Evolutionary conservation across 139 green algal species (phyloP), one percentile per base, ranked within the genome.

Genomic region (Chlamydomonas schloesseri): DNA sequence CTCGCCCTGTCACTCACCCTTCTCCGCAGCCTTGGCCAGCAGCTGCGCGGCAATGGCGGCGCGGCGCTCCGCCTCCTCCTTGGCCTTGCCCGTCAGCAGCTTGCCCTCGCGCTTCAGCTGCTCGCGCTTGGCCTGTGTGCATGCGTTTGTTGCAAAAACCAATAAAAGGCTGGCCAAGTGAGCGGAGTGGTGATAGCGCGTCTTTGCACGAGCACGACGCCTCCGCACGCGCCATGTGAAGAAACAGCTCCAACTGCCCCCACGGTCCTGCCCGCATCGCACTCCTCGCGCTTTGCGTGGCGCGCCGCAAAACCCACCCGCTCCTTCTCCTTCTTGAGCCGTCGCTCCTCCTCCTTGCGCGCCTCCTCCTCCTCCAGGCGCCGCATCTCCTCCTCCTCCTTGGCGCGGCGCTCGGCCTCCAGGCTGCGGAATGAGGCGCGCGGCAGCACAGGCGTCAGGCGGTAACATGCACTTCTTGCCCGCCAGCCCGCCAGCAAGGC

Each of bases 41-140:
- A 99, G 88, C 93, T 99, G 95, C 71, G 97, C 95, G 14, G 96
- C 88, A 42, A 97, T 92, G 33, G 93, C 93, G 0, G 94, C 96
- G 83, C 98, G 88, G 28, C 96, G 92, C 89, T 97, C 93, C 29
- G 95, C 94, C 91, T 99, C 97, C 69, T 95, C 94, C 95, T 99
- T 99, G 84, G 95, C 93, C 90, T 98, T 98, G 87, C 94, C 95
- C 17, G 93, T 98, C 36, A 98, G 93, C 86, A 98, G 91, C 90
- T 97, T 97, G 68, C 96, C 96, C 89, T 97, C 91, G 50, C 92
- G 93, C 87, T 97, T 98, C 23, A 98, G 89, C 90, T 98, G 91
- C 90, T 93, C 94, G 36, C 90, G 93, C 87, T 94, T 88, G 80
- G 71, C 20, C 72, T 75, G 62, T 50, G 42, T 50, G 42, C 42